Base-by-base conservation (phyloP, 306 rosid genomes). In the Hippophae gyantsensis region DNA sequence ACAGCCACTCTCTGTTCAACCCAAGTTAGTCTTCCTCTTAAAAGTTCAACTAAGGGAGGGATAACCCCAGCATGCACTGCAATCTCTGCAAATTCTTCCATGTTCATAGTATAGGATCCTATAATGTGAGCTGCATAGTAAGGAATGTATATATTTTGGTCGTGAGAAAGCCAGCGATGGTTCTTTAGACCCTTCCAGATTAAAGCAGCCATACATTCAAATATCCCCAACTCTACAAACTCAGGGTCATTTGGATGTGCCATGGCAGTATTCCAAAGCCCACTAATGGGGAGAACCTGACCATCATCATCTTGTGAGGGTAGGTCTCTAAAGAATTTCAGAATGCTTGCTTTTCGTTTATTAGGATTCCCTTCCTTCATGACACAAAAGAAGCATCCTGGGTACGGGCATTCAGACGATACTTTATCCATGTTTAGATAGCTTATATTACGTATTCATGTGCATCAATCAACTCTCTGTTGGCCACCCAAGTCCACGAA, bases 201-300 rank as follows among this genome's bases (percentile, higher is more conserved):
- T 8, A 93, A 84, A 48, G 95, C 85, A 40, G 99, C 56, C 99
- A 93, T 93, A 82, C 95, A 93, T 65, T 93, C 97, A 69, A 93
- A 93, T 71, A 93, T 93, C 53, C 95, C 99, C 56, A 88, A 57
- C 65, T 88, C 97, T 0, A 93, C 79, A 79, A 93, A 93, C 63
- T 93, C 99, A 10, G 97, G 95, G 51, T 93, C 99, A 65, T 93
- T 93, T 42, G 99, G 99, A 73, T 93, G 99, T 27, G 99, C 99
- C 99, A 93, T 93, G 51, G 99, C 97, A 0, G 99, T 93, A 76
- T 93, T 93, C 99, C 99, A 93, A 65, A 93, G 97, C 61, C 99
- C 99, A 62, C 99, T 93, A 63, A 93, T 93, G 27, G 99, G 97
- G 13, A 93, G 99, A 72, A 93, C 99, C 80, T 93, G 99, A 70